Conservation (phyloP, 2,329 filamentous ascomycete species). For the Alternaria angustiovoidea region DNA sequence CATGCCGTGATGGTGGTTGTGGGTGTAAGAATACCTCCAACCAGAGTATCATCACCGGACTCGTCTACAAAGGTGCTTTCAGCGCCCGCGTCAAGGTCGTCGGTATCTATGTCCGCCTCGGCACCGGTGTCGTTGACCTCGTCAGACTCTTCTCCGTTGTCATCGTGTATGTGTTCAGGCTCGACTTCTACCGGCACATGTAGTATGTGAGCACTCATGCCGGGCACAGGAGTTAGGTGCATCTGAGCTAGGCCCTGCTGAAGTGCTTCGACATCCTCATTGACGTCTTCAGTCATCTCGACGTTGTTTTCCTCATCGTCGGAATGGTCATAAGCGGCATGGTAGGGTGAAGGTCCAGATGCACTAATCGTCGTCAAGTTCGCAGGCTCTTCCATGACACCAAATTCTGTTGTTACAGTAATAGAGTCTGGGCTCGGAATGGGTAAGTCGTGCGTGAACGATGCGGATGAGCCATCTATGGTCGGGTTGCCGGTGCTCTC, state of each 20-base stretch:
- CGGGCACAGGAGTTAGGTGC: conserved; percentile 4
- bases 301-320: conserved; percentile 26
- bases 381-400: conserved; percentile 42
- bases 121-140: conserved; percentile 32
- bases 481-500: conserved; percentile 15
- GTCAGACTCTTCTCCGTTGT: conserved; percentile 10
- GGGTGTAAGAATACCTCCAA: conserved; percentile 26
- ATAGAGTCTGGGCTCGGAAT: conserved; percentile 45
- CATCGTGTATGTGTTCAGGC: conserved; percentile 18
- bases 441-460: conserved; percentile 18
- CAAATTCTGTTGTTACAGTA: conserved; percentile 47
- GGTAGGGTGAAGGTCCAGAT: conserved; percentile 26
- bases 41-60: conserved; percentile 27
- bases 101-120: conserved; percentile 39
- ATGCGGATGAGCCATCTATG: conserved; percentile 8
- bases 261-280: conserved; percentile 14
- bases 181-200: conserved; percentile 11
- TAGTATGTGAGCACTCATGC: conserved; percentile 3
- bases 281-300: conserved; percentile 29
- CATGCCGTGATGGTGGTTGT: conserved; percentile 17
- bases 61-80: conserved; percentile 39
- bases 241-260: conserved; percentile 12
- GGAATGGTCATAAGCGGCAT: conserved; percentile 20
- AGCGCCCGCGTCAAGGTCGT: conserved; percentile 35
- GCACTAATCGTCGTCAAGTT: conserved; percentile 42